Conservation (phyloP, 345 rosid genomes). For the Raphanus sativus region DNA sequence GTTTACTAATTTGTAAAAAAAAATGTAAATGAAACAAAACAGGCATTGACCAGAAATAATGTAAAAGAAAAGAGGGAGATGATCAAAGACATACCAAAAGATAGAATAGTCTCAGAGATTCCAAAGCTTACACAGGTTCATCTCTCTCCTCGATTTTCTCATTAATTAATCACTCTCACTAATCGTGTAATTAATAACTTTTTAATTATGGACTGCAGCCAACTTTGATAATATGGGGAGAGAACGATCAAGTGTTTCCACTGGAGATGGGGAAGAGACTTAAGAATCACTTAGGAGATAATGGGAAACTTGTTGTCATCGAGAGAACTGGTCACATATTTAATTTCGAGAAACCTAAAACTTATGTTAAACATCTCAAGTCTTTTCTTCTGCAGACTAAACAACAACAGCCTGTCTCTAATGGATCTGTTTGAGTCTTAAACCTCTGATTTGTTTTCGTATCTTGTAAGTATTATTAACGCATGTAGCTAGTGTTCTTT, state of each 20-base stretch:
- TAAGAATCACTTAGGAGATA: slow-evolving; percentile 70
- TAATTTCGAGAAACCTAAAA: slow-evolving; percentile 55
- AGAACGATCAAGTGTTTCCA: slow-evolving; percentile 68
- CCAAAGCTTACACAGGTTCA: slow-evolving; percentile 58
- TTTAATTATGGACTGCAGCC: slow-evolving; percentile 44
- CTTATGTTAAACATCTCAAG: slow-evolving; percentile 48
- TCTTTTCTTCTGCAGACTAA: slow-evolving; percentile 45
- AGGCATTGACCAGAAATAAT: slow-evolving; percentile 54
- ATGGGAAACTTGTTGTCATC: slow-evolving; percentile 52
- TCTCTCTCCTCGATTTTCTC: neutral
- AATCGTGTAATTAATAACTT: neutral
- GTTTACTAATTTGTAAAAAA: neutral
- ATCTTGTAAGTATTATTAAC: neutral
- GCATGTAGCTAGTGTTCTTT: neutral
- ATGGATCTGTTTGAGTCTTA: neutral
- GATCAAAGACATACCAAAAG: slow-evolving; percentile 55
- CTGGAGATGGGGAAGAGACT: slow-evolving; percentile 64
- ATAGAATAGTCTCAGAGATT: slow-evolving; percentile 49
- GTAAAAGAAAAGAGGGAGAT: slow-evolving; percentile 55
- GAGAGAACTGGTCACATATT: slow-evolving; percentile 69
- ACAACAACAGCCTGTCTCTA: neutral
- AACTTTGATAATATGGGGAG: slow-evolving; percentile 78
- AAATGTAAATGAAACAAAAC: slow-evolving; percentile 6
- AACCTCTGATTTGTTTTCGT: neutral
- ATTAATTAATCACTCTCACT: neutral